phyloP scores from a whole-genome alignment of 2,329 filamentous ascomycete genomes.

The Trichoderma sp. region DNA sequence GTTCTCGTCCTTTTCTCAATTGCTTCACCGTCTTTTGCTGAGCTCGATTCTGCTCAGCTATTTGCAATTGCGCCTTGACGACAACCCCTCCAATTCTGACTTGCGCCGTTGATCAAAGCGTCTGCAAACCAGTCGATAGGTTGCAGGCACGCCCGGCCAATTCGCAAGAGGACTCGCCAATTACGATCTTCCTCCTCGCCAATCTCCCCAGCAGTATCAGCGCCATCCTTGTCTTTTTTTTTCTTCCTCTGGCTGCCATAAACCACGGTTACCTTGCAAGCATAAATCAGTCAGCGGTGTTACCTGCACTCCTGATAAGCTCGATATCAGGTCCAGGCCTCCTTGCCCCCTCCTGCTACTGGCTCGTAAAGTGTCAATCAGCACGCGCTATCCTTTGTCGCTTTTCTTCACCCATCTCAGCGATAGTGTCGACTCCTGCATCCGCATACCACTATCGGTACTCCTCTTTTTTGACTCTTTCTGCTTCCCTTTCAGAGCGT shows the following conservation, averaged over 20 bases:
- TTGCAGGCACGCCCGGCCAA: neutral
- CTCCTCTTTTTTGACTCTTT: neutral
- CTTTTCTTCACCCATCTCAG: neutral
- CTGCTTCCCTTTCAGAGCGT: neutral
- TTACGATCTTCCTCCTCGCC: conserved; percentile 12
- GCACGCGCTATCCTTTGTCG: neutral
- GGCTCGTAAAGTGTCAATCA: neutral
- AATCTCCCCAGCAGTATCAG: conserved; percentile 12
- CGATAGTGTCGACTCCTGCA: neutral
- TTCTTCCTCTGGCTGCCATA: neutral
- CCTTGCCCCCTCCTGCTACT: neutral
- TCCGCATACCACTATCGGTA: neutral
- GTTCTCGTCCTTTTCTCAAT: no score
- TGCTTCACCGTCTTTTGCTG: neutral
- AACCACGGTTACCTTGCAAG: neutral
- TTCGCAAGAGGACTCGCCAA: neutral
- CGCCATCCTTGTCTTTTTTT: neutral
- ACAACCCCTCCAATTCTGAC: neutral
- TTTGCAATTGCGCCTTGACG: neutral
- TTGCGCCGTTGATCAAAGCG: neutral
- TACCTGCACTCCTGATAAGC: conserved; percentile 6
- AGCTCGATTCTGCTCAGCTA: neutral
- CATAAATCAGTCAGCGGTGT: neutral
- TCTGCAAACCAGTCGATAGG: neutral
- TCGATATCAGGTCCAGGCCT: neutral